A percentile compares a stretch with the other conserved stretches of the same genome.
These are phyloP conservation scores for Saccharomycopsis sp. DNA, from an alignment of 805 yeast species.

Conservation along the genomic window DNA sequence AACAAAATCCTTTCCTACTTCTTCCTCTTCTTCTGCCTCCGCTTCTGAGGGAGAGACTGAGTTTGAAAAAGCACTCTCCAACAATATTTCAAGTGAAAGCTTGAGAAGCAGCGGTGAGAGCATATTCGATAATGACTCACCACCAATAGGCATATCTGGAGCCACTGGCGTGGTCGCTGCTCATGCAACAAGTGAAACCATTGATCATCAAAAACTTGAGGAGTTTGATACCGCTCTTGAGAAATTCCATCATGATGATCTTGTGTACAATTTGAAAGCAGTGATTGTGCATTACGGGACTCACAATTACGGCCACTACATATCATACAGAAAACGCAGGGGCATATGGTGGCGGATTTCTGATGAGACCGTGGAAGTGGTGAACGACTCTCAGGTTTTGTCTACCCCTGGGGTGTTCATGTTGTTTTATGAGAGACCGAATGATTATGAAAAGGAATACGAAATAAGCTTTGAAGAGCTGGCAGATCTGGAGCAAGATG, in stretches of 20 bases:
- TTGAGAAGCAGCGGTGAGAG: slow-evolving; percentile 5
- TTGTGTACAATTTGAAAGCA: slow-evolving; percentile 67
- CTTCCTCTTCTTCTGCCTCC: background rate
- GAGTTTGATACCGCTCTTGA: slow-evolving; percentile 30
- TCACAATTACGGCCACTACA: slow-evolving; percentile 95
- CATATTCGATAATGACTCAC: slow-evolving; percentile 8
- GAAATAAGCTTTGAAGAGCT: slow-evolving; percentile 21
- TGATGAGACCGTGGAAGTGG: slow-evolving; percentile 79
- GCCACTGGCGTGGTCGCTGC: slow-evolving; percentile 5
- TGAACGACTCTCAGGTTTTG: slow-evolving; percentile 72
- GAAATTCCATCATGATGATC: slow-evolving; percentile 14
- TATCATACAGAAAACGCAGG: slow-evolving; percentile 71
- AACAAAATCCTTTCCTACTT: background rate
- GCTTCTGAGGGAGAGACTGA: background rate
- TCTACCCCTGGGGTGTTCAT: slow-evolving; percentile 82
- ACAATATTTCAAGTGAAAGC: slow-evolving; percentile 11
- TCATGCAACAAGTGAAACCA: background rate
- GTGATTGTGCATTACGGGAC: slow-evolving; percentile 92
- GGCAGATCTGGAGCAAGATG: no score
- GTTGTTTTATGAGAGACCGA: slow-evolving; percentile 73
- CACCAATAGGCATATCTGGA: slow-evolving; percentile 2
- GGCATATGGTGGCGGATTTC: slow-evolving; percentile 94
- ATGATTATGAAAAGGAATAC: slow-evolving; percentile 28
- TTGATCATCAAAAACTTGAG: slow-evolving; percentile 22
- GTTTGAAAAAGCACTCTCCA: background rate